phyloP scores from a whole-genome alignment of 2,329 filamentous ascomycete genomes.

The Stagonosporopsis cucurbitacearum region DNA sequence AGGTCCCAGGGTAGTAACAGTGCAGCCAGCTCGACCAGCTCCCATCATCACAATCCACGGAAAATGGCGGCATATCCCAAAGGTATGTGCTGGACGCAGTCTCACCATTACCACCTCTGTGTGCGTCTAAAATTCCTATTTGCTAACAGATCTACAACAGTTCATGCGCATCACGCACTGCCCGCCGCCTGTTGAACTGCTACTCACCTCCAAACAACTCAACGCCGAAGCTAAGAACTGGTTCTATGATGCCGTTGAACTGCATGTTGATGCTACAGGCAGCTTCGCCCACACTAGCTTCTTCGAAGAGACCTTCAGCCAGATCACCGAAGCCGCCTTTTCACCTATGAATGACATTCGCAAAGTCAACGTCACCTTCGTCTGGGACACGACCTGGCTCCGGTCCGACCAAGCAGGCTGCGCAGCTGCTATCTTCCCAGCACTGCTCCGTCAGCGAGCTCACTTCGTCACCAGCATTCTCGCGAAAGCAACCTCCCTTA shows the following conservation, averaged over 20 bases:
- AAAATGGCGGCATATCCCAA: slow-evolving; percentile 46
- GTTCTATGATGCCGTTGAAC: slow-evolving; percentile 42
- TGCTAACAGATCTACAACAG: slow-evolving; percentile 12
- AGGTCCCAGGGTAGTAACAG: slow-evolving; percentile 1
- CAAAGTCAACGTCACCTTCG: slow-evolving; percentile 39
- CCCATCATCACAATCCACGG: slow-evolving; percentile 22
- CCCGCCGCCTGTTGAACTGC: slow-evolving; percentile 40
- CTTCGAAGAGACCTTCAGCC: slow-evolving; percentile 37
- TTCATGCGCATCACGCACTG: slow-evolving; percentile 42
- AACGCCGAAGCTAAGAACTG: slow-evolving; percentile 39
- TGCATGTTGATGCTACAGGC: slow-evolving; percentile 41
- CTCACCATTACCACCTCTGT: background rate
- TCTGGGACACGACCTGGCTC: slow-evolving; percentile 46
- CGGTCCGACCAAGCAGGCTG: slow-evolving; percentile 25
- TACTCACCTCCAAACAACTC: slow-evolving; percentile 39
- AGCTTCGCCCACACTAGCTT: slow-evolving; percentile 45
- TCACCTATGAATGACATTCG: slow-evolving; percentile 46
- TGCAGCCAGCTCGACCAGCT: slow-evolving; percentile 10
- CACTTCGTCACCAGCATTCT: slow-evolving; percentile 34
- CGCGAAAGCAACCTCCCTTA: slow-evolving; percentile 33
- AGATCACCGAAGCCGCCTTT: slow-evolving; percentile 40
- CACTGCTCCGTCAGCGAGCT: slow-evolving; percentile 35
- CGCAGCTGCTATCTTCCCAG: slow-evolving; percentile 36
- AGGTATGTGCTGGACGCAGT: background rate
- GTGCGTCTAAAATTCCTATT: no score